Evolutionary conservation across 768 basidiomycete genomes (phyloP), one percentile per base, ranked within the genome.

Genomic region (Trametes sanguinea): DNA sequence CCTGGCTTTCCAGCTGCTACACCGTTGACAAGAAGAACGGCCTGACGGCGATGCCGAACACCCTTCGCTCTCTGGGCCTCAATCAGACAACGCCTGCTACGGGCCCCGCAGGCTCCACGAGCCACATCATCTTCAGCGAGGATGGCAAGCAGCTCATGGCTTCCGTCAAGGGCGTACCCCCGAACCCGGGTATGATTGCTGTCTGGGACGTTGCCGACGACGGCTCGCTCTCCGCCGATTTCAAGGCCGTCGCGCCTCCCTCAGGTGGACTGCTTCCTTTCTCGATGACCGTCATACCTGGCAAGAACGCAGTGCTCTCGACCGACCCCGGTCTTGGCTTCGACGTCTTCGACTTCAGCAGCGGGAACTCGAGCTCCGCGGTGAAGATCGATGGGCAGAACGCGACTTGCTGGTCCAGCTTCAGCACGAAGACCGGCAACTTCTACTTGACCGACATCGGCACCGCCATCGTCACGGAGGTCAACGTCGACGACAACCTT

Each of bases 11-110:
- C 57, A 80, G 81, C 59, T 83, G 83, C 70, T 83, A 75, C 70
- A 70, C 68, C 22, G 75, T 79, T 35, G 79, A 84, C 69, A 67
- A 73, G 48, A 71, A 73, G 58, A 68, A 65, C 27, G 82, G 82
- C 22, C 74, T 83, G 29, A 61, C 72, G 30, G 69, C 77, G 9
- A 74, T 79, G 17, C 54, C 74, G 32, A 77, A 78, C 71, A 78
- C 80, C 6, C 71, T 76, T 11, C 79, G 82, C 45, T 70, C 77
- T 16, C 73, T 83, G 33, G 70, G 70, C 35, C 70, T 83, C 57
- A 81, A 81, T 67, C 83, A 83, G 68, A 82, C 82, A 8, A 81
- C 81, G 45, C 81, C 81, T 44, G 77, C 82, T 0, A 80, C 71
- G 16, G 82, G 83, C 7, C 82, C 82, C 14, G 73, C 79, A 1